Evolutionary conservation across 352 stramenopile genomes (phyloP).

Genomic region (Phytophthora sp.): DNA sequence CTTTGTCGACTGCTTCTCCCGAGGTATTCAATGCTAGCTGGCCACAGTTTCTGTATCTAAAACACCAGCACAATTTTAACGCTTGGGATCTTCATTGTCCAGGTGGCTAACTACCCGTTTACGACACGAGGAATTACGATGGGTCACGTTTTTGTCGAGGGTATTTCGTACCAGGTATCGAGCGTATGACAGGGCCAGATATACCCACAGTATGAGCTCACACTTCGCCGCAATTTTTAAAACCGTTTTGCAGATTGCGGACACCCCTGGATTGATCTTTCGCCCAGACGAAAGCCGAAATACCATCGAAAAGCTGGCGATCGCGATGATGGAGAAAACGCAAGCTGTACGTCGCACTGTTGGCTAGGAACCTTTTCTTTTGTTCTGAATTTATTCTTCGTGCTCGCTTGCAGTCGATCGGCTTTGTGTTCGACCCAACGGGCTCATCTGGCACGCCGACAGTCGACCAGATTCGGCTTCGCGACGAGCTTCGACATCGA

Average conservation of each 20-base stretch:
- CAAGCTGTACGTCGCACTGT: constrained; percentile 48
- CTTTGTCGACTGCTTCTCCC: constrained; percentile 81
- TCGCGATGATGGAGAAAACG: constrained; percentile 82
- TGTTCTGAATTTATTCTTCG: constrained; percentile 10
- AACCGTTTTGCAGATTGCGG: constrained; percentile 72
- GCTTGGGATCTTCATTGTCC: constrained; percentile 1
- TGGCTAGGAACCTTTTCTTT: neutral
- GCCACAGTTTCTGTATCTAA: no score
- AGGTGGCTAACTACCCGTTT: constrained; percentile 91
- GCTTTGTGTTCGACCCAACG: constrained; percentile 87
- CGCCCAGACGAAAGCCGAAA: constrained; percentile 70
- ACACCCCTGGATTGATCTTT: constrained; percentile 78
- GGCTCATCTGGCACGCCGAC: constrained; percentile 68
- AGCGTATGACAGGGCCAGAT: neutral
- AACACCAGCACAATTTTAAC: no score
- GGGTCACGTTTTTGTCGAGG: constrained; percentile 87
- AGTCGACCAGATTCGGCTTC: constrained; percentile 67
- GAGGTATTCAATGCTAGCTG: constrained; percentile 48
- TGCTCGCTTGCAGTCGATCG: constrained; percentile 58
- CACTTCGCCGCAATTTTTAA: neutral
- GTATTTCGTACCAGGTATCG: constrained; percentile 77
- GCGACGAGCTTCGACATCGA: constrained; percentile 70
- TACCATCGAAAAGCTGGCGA: constrained; percentile 72
- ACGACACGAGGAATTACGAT: constrained; percentile 89
- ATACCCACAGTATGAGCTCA: neutral